Conservation (phyloP, 2,329 filamentous ascomycete genomes). For the Kalmusia sp. region DNA sequence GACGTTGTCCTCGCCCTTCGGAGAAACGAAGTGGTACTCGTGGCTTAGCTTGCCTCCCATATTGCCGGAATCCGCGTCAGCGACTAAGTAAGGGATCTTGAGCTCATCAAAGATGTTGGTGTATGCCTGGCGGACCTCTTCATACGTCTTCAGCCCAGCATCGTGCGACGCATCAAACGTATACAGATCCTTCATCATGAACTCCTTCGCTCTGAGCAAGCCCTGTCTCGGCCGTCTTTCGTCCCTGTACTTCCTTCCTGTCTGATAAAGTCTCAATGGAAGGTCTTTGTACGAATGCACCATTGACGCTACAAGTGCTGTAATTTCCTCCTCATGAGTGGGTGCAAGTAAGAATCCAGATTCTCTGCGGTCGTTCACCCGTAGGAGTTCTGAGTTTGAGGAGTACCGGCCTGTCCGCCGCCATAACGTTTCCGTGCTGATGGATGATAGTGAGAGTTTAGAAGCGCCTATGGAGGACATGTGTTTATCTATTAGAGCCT, state of each 20-base stretch:
- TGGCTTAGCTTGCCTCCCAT: conserved; percentile 95
- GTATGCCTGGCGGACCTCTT: conserved; percentile 76
- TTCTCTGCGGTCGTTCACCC: conserved; percentile 79
- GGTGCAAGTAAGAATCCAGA: conserved; percentile 80
- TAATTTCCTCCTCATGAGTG: conserved; percentile 98
- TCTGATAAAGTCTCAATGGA: conserved; percentile 88
- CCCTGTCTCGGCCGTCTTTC: conserved; percentile 89
- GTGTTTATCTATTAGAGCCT: conserved; percentile 83
- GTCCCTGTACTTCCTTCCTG: conserved; percentile 92
- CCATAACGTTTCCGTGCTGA: conserved; percentile 88
- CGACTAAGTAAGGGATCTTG: conserved; percentile 82
- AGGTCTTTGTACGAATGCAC: conserved; percentile 85
- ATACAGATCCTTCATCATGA: conserved; percentile 98
- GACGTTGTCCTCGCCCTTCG: conserved; percentile 84
- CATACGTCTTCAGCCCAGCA: conserved; percentile 81
- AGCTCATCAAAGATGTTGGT: conserved; percentile 79
- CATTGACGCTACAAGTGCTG: conserved; percentile 74
- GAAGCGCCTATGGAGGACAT: conserved; percentile 85
- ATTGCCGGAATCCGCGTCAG: conserved; percentile 90
- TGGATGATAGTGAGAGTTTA: conserved; percentile 80
- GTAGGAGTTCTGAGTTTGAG: conserved; percentile 81
- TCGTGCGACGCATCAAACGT: conserved; percentile 79
- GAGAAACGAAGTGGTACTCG: conserved; percentile 86
- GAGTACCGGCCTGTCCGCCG: conserved; percentile 80
- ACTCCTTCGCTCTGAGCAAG: conserved; percentile 85